Evolutionary conservation across 2,329 filamentous ascomycete species (phyloP), one percentile per base, ranked within the genome.

Genomic region (Monosporascus sp.): DNA sequence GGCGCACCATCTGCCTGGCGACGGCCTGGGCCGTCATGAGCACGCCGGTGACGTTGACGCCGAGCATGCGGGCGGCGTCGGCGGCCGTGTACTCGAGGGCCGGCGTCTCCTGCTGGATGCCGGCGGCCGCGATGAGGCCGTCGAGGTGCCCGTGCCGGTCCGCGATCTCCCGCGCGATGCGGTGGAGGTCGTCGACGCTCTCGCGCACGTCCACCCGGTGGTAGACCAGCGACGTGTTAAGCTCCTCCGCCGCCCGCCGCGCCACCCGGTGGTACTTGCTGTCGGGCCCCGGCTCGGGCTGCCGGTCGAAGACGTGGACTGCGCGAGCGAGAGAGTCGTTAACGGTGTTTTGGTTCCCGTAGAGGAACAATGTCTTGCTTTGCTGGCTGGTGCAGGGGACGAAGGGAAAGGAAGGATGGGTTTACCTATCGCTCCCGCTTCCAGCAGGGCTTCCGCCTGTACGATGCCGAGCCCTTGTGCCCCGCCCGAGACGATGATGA

Each of bases 1-100:
- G 74, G 49, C 78, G 77, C 22, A 84, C 74, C 79, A 89, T 85
- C 68, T 94, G 87, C 52, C 86, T 80, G 37, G 91, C 92, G n/a
- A 90, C 89, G 20, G 90, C 90, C 75, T 93, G 89, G 26, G 91
- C 90, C 58, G 90, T 95, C 80, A 92, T 84, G 73, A 91, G 89
- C 27, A 81, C 85, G 14, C 91, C 92, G n/a, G 85, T 94, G 62
- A 96, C 79, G 72, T 97, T 95, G 65, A 93, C 86, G 63, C 88
- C 82, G 70, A 96, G 79, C 77, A 96, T 89, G 70, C 85, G 81
- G 68, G 91, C 84, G 67, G 84, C 84, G 67, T 90, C 88, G 65
- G 86, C 78, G 22, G 88, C 83, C 24, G 82, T 80, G 66, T 96
- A 95, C 48, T 96, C 90, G 52, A 96, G 76, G 1, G 92, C 91